phyloP scores from a whole-genome alignment of 768 basidiomycete species.

The Pisolithus marmoratus region DNA sequence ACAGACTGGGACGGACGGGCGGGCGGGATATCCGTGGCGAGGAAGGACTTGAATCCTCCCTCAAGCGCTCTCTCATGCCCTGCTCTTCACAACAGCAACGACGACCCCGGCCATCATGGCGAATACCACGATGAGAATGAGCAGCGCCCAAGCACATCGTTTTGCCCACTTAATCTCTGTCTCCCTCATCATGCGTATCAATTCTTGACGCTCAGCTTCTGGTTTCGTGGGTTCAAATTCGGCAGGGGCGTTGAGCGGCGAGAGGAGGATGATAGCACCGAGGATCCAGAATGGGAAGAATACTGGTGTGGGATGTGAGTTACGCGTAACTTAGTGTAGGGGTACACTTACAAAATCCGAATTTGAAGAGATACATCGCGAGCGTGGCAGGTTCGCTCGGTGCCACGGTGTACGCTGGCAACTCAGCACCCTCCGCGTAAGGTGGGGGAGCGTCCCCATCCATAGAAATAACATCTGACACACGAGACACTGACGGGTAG shows the following conservation, averaged over 20 bases:
- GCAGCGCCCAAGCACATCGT: constrained; percentile 21
- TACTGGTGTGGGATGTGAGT: constrained; percentile 22
- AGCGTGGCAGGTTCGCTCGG: constrained; percentile 37
- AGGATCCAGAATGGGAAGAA: constrained; percentile 47
- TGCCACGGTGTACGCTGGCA: constrained; percentile 28
- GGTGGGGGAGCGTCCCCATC: constrained; percentile 26
- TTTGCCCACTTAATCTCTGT: constrained; percentile 39
- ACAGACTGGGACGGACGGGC: no score
- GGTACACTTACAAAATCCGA: constrained; percentile 40
- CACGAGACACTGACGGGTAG: neutral
- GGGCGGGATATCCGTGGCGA: no score
- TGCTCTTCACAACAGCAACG: constrained; percentile 3
- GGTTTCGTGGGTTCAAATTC: constrained; percentile 29
- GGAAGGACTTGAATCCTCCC: neutral
- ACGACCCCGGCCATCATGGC: constrained; percentile 2
- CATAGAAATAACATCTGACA: constrained; percentile 1
- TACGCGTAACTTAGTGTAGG: neutral
- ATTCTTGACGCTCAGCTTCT: constrained; percentile 26
- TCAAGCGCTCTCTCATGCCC: neutral
- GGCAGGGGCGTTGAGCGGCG: constrained; percentile 34
- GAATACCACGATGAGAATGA: constrained; percentile 3
- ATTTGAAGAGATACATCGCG: constrained; percentile 44
- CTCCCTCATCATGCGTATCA: constrained; percentile 28
- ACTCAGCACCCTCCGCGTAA: constrained; percentile 23
- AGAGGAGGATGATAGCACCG: constrained; percentile 35